Conservation (phyloP, 2,329 filamentous ascomycete species). For the Truncatella angustata region DNA sequence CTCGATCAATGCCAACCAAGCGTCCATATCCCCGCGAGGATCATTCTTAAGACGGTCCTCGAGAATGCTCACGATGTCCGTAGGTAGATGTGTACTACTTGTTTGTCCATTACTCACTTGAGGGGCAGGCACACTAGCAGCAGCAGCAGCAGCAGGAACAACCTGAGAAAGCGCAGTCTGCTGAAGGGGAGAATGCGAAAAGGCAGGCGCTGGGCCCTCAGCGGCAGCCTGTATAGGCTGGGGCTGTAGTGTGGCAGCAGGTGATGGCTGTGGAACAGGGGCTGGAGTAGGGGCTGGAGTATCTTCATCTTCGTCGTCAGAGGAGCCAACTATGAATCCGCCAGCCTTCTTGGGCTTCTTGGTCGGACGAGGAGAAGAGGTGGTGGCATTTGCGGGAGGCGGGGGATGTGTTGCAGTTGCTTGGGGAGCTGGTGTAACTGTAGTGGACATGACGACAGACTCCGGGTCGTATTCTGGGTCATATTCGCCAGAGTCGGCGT, state of each 20-base stretch:
- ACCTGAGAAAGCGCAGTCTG: constrained; percentile 20
- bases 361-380: constrained; percentile 35
- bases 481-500: constrained; percentile 56
- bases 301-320: constrained; percentile 56
- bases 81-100: constrained; percentile 37
- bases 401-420: constrained; percentile 21
- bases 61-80: constrained; percentile 74
- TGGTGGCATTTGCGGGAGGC: constrained; percentile 19
- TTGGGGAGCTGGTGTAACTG: constrained; percentile 9
- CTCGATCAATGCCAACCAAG: constrained; percentile 84
- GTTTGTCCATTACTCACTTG: constrained; percentile 14
- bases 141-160: too few species aligned
- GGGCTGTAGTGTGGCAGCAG: constrained; percentile 19
- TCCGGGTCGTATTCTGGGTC: constrained; percentile 61
- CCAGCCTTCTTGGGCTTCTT: constrained; percentile 61
- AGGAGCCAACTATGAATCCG: constrained; percentile 60
- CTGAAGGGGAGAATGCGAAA: constrained; percentile 22
- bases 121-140: constrained; percentile 9
- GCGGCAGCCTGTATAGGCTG: constrained; percentile 16
- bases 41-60: constrained; percentile 93
- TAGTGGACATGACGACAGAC: constrained; percentile 43
- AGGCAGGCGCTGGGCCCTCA: constrained; percentile 16
- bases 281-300: constrained; percentile 17
- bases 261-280: constrained; percentile 20
- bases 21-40: constrained; percentile 85